phyloP scores from a whole-genome alignment of 768 basidiomycete genomes.

The Chalciporus pseudorubinellus region DNA sequence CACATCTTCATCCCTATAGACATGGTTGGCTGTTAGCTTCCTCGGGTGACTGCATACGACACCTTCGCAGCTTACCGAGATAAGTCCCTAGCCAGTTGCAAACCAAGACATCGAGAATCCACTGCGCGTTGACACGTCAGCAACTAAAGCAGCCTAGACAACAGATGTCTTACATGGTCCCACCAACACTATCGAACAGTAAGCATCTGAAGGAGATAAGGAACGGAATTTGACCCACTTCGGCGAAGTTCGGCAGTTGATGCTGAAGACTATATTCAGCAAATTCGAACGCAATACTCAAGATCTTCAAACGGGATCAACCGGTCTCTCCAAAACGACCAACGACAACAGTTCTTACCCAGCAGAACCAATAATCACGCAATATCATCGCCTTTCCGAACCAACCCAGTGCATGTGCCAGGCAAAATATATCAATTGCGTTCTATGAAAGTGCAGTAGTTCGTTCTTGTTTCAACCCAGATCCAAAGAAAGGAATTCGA shows the following conservation, averaged over 20 bases:
- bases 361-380: slow-evolving; percentile 93
- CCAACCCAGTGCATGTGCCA: slow-evolving; percentile 86
- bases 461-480: not conserved
- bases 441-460: slow-evolving; percentile 42
- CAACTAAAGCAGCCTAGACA: not conserved
- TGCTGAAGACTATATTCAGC: slow-evolving; percentile 88
- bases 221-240: slow-evolving; percentile 48
- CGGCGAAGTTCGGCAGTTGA: slow-evolving; percentile 84
- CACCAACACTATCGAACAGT: slow-evolving; percentile 70
- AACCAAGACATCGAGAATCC: slow-evolving; percentile 81
- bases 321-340: not conserved
- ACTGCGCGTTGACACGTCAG: slow-evolving; percentile 43
- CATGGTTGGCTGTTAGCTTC: slow-evolving; percentile 13
- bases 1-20: slow-evolving; percentile 79
- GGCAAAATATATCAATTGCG: slow-evolving; percentile 82
- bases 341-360: slow-evolving; percentile 48
- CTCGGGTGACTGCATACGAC: slow-evolving; percentile 8
- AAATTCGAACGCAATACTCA: slow-evolving; percentile 84
- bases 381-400: slow-evolving; percentile 89
- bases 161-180: slow-evolving; percentile 68
- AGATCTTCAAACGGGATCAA: slow-evolving; percentile 49
- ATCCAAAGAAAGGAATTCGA: not conserved
- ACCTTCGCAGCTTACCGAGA: slow-evolving; percentile 48
- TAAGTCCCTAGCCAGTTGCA: slow-evolving; percentile 91
- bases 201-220: slow-evolving; percentile 21